These are phyloP conservation scores for Eucalyptus melliodora DNA, from an alignment of 345 rosid genomes.

Conservation along the genomic window DNA sequence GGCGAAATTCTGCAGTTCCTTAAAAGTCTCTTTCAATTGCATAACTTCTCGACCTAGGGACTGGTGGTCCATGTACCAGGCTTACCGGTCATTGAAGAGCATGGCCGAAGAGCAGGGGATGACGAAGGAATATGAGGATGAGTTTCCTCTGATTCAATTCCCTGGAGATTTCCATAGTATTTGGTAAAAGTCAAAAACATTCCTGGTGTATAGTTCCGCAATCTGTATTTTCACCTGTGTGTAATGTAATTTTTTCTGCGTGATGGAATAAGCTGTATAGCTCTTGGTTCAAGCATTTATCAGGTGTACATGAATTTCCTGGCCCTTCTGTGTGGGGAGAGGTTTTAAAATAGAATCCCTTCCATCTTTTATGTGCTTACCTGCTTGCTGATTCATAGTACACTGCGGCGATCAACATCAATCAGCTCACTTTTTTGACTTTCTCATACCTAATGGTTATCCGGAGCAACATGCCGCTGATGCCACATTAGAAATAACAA, in stretches of 20 bases:
- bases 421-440: neutral
- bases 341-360: neutral
- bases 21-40: slow-evolving; percentile 39
- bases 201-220: neutral
- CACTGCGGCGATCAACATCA: neutral
- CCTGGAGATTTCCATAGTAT: neutral
- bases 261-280: neutral
- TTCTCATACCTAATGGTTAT: neutral
- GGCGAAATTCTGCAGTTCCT: slow-evolving; percentile 56
- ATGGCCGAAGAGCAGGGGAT: slow-evolving; percentile 27
- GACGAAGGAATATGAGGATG: slow-evolving; percentile 38
- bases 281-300: neutral
- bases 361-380: neutral
- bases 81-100: slow-evolving; percentile 35
- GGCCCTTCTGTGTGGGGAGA: neutral
- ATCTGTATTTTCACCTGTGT: neutral
- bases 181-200: neutral
- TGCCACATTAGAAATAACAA: neutral
- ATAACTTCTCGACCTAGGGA: slow-evolving; percentile 48
- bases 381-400: neutral
- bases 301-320: neutral
- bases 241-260: neutral
- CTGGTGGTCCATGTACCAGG: slow-evolving; percentile 53
- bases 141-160: slow-evolving; percentile 38
- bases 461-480: neutral